A percentile compares a stretch with the other conserved stretches of the same genome.
These are phyloP conservation scores for Stemphylium vesicarium DNA, from an alignment of 2,329 filamentous ascomycete genomes.

Conservation along the genomic window DNA sequence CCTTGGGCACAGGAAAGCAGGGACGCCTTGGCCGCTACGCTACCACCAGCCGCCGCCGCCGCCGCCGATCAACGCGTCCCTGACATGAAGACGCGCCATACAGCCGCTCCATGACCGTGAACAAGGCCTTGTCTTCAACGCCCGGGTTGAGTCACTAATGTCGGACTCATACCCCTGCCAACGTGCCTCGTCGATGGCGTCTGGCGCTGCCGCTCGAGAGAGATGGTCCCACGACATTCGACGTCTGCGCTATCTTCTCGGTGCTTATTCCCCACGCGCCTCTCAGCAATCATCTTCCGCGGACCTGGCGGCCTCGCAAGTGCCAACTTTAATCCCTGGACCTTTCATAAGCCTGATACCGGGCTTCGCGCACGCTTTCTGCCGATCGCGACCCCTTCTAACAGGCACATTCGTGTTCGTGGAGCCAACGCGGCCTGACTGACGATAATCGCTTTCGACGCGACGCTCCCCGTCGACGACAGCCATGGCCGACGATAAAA, in stretches of 20 bases:
- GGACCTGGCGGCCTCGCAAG: constrained; percentile 10
- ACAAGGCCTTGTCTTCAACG: neutral
- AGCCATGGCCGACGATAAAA: constrained; percentile 37
- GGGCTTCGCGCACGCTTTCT: constrained; percentile 5
- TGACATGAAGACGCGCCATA: constrained; percentile 8
- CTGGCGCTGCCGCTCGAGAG: neutral
- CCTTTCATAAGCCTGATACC: constrained; percentile 1
- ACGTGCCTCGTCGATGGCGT: constrained; percentile 2
- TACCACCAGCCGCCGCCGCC: neutral
- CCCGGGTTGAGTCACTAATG: neutral
- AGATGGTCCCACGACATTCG: neutral
- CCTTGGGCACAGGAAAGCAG: neutral
- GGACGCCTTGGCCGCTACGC: constrained; percentile 1
- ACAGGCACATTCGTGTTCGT: constrained; percentile 4
- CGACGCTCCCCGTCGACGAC: constrained; percentile 26
- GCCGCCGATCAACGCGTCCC: neutral
- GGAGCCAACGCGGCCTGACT: constrained; percentile 7
- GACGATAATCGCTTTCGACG: constrained; percentile 13
- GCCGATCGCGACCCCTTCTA: constrained; percentile 6
- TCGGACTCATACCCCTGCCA: neutral
- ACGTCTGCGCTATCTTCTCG: constrained; percentile 8
- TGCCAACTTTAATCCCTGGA: constrained; percentile 18
- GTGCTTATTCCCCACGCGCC: constrained; percentile 8
- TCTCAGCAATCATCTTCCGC: constrained; percentile 6
- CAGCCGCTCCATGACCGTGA: neutral